phyloP scores from a whole-genome alignment of 1,284 basidiomycete species.

The Cryptococcus sp. region DNA sequence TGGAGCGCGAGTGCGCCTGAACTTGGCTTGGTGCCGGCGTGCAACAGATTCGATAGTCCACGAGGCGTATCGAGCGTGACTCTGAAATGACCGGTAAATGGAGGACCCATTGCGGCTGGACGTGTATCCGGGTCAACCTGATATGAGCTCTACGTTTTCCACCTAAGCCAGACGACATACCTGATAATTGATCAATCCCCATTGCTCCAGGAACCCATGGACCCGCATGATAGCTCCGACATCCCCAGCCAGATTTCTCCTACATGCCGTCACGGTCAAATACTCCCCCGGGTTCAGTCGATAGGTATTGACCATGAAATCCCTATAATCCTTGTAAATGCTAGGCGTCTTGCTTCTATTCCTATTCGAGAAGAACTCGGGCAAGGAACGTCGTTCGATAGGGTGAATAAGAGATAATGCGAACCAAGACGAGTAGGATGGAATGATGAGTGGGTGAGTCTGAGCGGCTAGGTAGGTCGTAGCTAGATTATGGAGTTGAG shows the following conservation, averaged over 20 bases:
- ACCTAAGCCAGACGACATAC: constrained; percentile 50
- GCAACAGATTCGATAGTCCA: constrained; percentile 81
- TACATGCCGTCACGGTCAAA: constrained; percentile 93
- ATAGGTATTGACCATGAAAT: constrained; percentile 99
- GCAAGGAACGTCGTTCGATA: constrained; percentile 86
- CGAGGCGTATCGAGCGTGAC: constrained; percentile 95
- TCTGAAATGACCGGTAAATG: constrained; percentile 97
- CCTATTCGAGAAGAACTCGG: constrained; percentile 97
- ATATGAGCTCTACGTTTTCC: background rate
- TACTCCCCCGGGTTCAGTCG: constrained; percentile 92
- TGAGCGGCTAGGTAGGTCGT: constrained; percentile 83
- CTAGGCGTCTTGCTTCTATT: constrained; percentile 93
- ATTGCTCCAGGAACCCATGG: constrained; percentile 97
- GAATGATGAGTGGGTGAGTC: constrained; percentile 95
- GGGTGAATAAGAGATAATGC: constrained; percentile 87
- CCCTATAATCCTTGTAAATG: constrained; percentile 98
- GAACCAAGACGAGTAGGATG: constrained; percentile 98
- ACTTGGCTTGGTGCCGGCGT: constrained; percentile 71
- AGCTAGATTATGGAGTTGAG: constrained; percentile 46
- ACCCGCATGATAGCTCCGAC: constrained; percentile 99
- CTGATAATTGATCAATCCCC: constrained; percentile 99
- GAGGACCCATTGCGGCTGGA: constrained; percentile 88
- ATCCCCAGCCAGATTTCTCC: constrained; percentile 93
- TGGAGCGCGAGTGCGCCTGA: constrained; percentile 42
- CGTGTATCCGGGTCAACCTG: constrained; percentile 96